Percentiles rank a stretch among this genome's conserved stretches.
phyloP scores from a whole-genome alignment of 352 stramenopile species.

The Phytophthora podocarpi region DNA sequence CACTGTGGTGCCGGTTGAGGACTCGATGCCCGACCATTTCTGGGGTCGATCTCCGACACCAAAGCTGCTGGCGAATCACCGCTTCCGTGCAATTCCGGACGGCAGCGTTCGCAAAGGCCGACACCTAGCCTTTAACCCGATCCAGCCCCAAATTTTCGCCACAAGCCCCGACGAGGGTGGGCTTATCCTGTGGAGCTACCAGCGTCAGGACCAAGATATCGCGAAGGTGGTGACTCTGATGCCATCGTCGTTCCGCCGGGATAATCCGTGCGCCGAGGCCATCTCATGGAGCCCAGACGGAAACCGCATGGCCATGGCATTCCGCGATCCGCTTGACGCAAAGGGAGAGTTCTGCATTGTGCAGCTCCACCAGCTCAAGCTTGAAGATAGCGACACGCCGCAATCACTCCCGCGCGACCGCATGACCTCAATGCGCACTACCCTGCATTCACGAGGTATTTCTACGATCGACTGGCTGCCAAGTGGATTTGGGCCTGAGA shows the following conservation, averaged over 20 bases:
- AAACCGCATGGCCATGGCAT: slow-evolving; percentile 78
- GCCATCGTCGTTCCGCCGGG: slow-evolving; percentile 64
- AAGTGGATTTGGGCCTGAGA: slow-evolving; percentile 46
- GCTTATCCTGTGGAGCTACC: slow-evolving; percentile 82
- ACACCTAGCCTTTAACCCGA: slow-evolving; percentile 80
- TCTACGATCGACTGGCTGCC: slow-evolving; percentile 76
- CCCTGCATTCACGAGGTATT: slow-evolving; percentile 64
- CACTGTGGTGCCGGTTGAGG: slow-evolving; percentile 40
- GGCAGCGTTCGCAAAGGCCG: slow-evolving; percentile 70
- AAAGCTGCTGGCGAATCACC: slow-evolving; percentile 76
- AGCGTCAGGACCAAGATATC: slow-evolving; percentile 62
- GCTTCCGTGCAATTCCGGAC: slow-evolving; percentile 65
- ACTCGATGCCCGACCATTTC: slow-evolving; percentile 72
- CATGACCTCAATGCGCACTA: slow-evolving; percentile 65
- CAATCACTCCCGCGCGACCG: slow-evolving; percentile 59
- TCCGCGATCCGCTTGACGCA: slow-evolving; percentile 65
- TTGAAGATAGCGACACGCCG: slow-evolving; percentile 48
- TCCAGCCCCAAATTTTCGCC: slow-evolving; percentile 72
- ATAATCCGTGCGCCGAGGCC: slow-evolving; percentile 67
- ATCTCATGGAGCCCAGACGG: slow-evolving; percentile 81
- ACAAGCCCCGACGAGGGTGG: slow-evolving; percentile 82
- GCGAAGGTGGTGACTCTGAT: slow-evolving; percentile 63
- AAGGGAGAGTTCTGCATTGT: slow-evolving; percentile 82
- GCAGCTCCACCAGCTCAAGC: slow-evolving; percentile 64
- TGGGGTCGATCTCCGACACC: slow-evolving; percentile 66